Evolutionary conservation across 306 rosid species (phyloP).

Genomic region (Lathyrus aphaca): DNA sequence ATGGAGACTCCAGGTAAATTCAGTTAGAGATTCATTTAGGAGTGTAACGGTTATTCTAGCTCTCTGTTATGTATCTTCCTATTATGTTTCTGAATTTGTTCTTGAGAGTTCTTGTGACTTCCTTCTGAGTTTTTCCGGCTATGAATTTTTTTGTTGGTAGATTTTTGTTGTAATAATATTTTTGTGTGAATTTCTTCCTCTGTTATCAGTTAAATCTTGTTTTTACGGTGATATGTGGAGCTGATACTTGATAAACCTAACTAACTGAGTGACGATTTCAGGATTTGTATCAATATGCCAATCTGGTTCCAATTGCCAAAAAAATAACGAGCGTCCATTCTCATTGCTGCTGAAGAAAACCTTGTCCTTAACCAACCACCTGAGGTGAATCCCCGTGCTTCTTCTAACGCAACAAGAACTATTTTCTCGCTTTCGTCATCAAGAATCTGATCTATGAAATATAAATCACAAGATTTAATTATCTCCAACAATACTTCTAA

Average conservation of each 20-base stretch:
- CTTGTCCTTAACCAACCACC: constrained; percentile 94
- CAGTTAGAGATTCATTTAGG: too few species aligned
- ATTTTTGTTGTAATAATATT: too few species aligned
- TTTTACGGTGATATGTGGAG: constrained; percentile 74
- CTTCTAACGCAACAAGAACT: constrained; percentile 83
- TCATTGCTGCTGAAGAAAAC: constrained; percentile 90
- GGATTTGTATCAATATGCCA: constrained; percentile 93
- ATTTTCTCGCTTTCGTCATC: constrained; percentile 91
- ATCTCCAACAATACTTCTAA: constrained; percentile 81
- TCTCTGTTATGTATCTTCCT: too few species aligned
- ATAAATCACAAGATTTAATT: constrained; percentile 82
- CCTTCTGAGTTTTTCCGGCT: too few species aligned
- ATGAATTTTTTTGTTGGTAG: too few species aligned
- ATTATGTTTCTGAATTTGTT: too few species aligned
- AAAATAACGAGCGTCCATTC: constrained; percentile 82
- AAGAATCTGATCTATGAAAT: constrained; percentile 88
- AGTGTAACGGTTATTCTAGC: too few species aligned
- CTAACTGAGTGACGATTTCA: constrained; percentile 67
- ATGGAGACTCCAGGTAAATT: too few species aligned
- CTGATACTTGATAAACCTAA: constrained; percentile 88
- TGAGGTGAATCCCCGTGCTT: constrained; percentile 80
- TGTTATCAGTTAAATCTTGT: too few species aligned
- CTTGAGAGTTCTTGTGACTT: too few species aligned
- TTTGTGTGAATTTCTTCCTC: too few species aligned
- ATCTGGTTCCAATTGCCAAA: constrained; percentile 91